Percentiles rank a stretch among this genome's conserved stretches.
These are phyloP conservation scores for Vanrija pseudolonga DNA, from an alignment of 1,284 basidiomycete species.

Conservation along the genomic window DNA sequence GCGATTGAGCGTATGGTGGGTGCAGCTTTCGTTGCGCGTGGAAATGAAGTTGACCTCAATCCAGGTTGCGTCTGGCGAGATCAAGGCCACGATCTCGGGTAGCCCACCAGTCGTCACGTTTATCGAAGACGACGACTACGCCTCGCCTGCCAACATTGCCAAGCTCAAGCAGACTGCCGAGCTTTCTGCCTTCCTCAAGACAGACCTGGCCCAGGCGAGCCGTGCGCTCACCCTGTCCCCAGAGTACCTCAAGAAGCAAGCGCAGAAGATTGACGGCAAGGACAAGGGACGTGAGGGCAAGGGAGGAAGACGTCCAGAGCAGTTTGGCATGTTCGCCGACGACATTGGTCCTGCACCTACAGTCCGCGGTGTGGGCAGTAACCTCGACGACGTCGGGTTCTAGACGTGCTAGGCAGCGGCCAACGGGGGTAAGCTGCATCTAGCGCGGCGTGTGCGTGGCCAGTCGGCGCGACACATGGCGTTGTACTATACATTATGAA, in stretches of 20 bases:
- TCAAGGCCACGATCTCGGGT: conserved; percentile 21
- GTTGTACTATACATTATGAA: no score
- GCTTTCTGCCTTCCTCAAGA: conserved; percentile 19
- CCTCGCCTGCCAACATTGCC: conserved; percentile 12
- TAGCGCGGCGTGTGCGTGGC: no score
- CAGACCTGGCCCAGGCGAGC: conserved; percentile 24
- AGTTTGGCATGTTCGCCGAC: neutral
- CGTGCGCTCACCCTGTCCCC: conserved; percentile 23
- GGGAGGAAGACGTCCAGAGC: neutral
- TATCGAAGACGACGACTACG: conserved; percentile 20
- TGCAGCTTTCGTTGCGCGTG: neutral
- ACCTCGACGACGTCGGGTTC: conserved; percentile 19
- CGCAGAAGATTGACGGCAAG: neutral
- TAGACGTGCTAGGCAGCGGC: neutral
- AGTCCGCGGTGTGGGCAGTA: conserved; percentile 16
- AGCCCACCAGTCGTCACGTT: conserved; percentile 29
- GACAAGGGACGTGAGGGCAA: conserved; percentile 3
- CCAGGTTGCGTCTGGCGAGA: conserved; percentile 18
- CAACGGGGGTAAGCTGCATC: no score
- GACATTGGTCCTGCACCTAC: conserved; percentile 3
- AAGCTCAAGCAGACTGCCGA: conserved; percentile 17
- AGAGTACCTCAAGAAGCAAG: conserved; percentile 30
- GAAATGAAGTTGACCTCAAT: neutral
- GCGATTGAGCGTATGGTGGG: conserved; percentile 33
- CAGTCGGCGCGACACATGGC: no score